Base-by-base conservation (phyloP, 2,329 filamentous ascomycete genomes). In the Calonectria montana region DNA sequence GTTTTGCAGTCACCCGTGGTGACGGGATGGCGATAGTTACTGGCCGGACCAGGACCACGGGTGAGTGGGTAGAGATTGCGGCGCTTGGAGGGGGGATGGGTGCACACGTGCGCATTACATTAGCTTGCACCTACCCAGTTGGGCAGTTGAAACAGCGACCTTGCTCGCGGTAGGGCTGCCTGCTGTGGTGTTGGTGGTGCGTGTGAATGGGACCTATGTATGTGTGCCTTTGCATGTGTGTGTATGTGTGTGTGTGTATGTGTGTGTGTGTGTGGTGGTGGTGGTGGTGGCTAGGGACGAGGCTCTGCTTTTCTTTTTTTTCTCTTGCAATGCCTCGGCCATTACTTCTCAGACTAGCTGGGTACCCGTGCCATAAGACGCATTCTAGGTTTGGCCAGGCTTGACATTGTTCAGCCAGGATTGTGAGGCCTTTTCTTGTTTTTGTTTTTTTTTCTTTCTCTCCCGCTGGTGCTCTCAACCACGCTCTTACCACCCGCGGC, bases 81-180 rank as follows among this genome's bases (percentile, higher is more conserved):
- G 48, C 45, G 47, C 48, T 62, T 59, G 53, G 31, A n/a, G n/a
- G 31, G 50, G 31, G 43, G 25, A 62, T 62, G 63, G 63, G 25
- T 50, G 68, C 62, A 70, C 68, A 70, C 68, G 68, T 70, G 68
- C 68, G 53, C 68, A 66, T 62, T 66, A 65, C 62, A 70, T 70
- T 65, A 70, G 61, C 68, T 70, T 37, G 50, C 68, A 70, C 68
- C 68, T 70, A 66, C 68, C 68, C 21, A 55, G 53, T 70, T 66
- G 55, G 63, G 68, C 63, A 70, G 53, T 53, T 35, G 55, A 65
- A 48, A 64, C 27, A 47, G 9, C 50, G 25, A 2, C 45, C 45
- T 50, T 50, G 23, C 37, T 59, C 37, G 35, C n/a, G 65, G 63
- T 66, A 66, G 53, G 67, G 61, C 61, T 70, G 61, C 48, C 55